Conservation (phyloP, 2,329 filamentous ascomycete genomes). For the Beauveria sp. region DNA sequence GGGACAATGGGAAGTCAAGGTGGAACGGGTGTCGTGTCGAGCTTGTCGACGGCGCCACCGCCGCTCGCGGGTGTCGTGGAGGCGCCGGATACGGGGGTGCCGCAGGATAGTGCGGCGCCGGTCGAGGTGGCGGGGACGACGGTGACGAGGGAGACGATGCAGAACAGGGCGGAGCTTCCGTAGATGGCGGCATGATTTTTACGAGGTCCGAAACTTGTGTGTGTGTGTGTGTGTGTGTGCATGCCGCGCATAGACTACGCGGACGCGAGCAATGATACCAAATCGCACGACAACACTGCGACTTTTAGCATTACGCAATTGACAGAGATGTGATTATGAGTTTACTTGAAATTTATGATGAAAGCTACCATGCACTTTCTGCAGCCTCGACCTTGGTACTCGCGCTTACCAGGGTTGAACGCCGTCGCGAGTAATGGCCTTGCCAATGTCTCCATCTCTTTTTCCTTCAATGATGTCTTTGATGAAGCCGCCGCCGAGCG, state of each 20-base stretch:
- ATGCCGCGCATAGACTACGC: neutral
- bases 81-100: neutral
- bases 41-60: neutral
- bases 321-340: neutral
- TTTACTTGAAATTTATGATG: no score
- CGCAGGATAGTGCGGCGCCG: neutral
- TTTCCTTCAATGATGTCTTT: slow-evolving; percentile 31
- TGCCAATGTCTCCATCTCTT: slow-evolving; percentile 32
- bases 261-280: neutral
- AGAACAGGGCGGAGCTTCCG: neutral
- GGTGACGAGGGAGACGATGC: slow-evolving; percentile 5
- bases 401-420: slow-evolving; percentile 6
- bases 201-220: neutral
- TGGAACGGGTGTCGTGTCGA: neutral
- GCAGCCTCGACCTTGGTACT: neutral
- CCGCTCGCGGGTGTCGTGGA: neutral
- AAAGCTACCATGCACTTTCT: neutral
- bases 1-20: neutral
- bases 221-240: neutral
- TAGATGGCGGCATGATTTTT: neutral
- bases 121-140: slow-evolving; percentile 5
- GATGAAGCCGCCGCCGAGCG: slow-evolving; percentile 31
- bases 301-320: neutral
- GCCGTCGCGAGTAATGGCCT: slow-evolving; percentile 20
- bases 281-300: neutral